Evolutionary conservation across 305 asterid genomes (phyloP).

Genomic region (Nicotiana rustica): DNA sequence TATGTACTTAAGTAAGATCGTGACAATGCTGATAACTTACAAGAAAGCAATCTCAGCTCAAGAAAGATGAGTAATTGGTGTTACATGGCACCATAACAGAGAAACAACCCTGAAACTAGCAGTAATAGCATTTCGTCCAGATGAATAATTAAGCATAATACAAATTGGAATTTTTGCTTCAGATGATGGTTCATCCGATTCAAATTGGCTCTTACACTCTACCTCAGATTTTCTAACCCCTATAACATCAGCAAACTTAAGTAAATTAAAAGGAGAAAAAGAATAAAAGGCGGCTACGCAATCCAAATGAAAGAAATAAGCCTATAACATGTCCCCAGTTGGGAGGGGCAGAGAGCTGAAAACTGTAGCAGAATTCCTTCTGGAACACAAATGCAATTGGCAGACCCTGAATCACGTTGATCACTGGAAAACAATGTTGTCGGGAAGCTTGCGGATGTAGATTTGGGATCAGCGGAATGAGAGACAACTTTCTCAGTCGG

Average conservation of each 20-base stretch:
- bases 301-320: slow-evolving; percentile 9
- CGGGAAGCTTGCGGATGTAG: not conserved
- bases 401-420: not conserved
- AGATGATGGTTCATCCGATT: not conserved
- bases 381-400: not conserved
- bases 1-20: too few species aligned
- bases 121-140: not conserved
- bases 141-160: not conserved
- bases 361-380: not conserved
- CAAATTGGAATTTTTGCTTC: not conserved
- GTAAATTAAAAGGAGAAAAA: too few species aligned
- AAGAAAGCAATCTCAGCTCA: too few species aligned
- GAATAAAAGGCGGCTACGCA: not conserved
- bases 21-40: too few species aligned
- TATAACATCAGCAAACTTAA: not conserved
- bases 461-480: not conserved
- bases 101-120: not conserved
- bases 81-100: not conserved
- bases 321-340: not conserved
- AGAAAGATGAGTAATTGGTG: too few species aligned
- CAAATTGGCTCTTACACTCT: not conserved
- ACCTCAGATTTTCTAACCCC: not conserved
- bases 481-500: not conserved
- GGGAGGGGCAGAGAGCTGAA: not conserved
- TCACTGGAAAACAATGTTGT: slow-evolving; percentile 18